A percentile compares a stretch with the other conserved stretches of the same genome.
These are phyloP conservation scores for Rhizopus stolonifer DNA, from an alignment of 371 early-diverging fungal species.

Conservation along the genomic window DNA sequence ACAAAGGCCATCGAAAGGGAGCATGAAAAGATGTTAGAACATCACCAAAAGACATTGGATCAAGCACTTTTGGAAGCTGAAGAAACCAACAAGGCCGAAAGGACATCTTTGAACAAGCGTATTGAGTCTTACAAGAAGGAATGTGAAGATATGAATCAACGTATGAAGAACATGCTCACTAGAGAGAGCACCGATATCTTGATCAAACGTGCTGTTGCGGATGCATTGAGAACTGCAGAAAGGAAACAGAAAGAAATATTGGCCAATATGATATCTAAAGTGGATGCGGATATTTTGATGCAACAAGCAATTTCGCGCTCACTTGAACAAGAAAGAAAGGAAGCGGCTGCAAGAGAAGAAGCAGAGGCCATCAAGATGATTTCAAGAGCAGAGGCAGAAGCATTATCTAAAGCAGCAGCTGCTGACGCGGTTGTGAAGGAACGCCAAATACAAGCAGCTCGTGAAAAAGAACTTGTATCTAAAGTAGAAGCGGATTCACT, in stretches of 20 bases:
- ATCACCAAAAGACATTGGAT: background rate
- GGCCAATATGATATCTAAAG: slow-evolving; percentile 23
- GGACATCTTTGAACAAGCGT: slow-evolving; percentile 6
- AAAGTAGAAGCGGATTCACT: slow-evolving; percentile 23
- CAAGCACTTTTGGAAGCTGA: background rate
- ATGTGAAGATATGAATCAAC: slow-evolving; percentile 10
- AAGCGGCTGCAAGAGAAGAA: slow-evolving; percentile 17
- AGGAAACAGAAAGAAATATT: slow-evolving; percentile 14
- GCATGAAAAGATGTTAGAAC: background rate
- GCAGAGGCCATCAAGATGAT: slow-evolving; percentile 21
- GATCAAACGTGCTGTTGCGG: slow-evolving; percentile 20
- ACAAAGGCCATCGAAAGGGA: background rate
- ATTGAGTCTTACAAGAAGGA: slow-evolving; percentile 22
- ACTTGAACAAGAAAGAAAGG: slow-evolving; percentile 21
- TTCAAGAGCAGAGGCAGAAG: slow-evolving; percentile 26
- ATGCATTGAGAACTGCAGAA: slow-evolving; percentile 13
- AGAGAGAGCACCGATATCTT: slow-evolving; percentile 19
- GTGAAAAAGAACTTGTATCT: slow-evolving; percentile 21
- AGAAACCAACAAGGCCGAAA: slow-evolving; percentile 2
- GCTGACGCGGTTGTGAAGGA: slow-evolving; percentile 32
- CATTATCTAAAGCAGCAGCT: slow-evolving; percentile 23
- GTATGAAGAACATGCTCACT: slow-evolving; percentile 18
- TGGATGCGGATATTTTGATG: slow-evolving; percentile 11
- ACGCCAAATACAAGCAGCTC: slow-evolving; percentile 28
- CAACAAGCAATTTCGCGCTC: slow-evolving; percentile 19